Evolutionary conservation across 495 filamentous ascomycete genomes (phyloP), one percentile per base, ranked within the genome.

Genomic region (Lophiostoma macrostomum): DNA sequence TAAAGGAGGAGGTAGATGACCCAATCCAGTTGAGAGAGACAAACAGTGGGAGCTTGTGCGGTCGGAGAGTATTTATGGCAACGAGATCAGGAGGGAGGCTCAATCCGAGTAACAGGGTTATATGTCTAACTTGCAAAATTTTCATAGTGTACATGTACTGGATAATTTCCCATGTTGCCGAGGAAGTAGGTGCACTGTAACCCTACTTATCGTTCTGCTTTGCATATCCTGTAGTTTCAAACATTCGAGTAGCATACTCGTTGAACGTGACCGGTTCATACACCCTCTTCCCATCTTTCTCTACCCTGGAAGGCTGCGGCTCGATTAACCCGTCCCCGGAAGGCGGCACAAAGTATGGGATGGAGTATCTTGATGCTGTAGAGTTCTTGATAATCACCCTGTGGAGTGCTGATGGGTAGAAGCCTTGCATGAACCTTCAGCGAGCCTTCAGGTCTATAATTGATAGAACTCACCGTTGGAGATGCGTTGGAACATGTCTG

Each of bases 401-500:
- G 24, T 60, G 56, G 1, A 46, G 14, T 3, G 34, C 41, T 8
- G 56, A 53, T 11, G 50, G 56, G 27, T 60, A 60, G 48, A 45
- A 19, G 3, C 37, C 53, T 57, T n/a, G 20, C 8, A 22, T 14
- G 5, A 7, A 43, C 11, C 6, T 6, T 6, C 20, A 25, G 18
- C 20, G 25, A 28, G 13, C 7, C 4, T 5, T 34, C 11, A 18
- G 18, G 6, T 4, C 4, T 34, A 28, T 34, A 29, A 29, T 29
- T 35, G 13, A 31, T 22, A n/a, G 30, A 36, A 28, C 10, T 34
- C 31, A 53, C 56, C 36, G 19, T 60, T 60, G 25, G 56, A 53
- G n/a, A 60, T 44, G 16, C 56, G 56, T 37, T 53, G 43, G 30
- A 60, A 54, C 56, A 52, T 53, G 24, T 60, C 56, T 2, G 49